A percentile compares a stretch with the other conserved stretches of the same genome.
phyloP scores from a whole-genome alignment of 2,329 filamentous ascomycete genomes.

The Colletotrichum sp. region DNA sequence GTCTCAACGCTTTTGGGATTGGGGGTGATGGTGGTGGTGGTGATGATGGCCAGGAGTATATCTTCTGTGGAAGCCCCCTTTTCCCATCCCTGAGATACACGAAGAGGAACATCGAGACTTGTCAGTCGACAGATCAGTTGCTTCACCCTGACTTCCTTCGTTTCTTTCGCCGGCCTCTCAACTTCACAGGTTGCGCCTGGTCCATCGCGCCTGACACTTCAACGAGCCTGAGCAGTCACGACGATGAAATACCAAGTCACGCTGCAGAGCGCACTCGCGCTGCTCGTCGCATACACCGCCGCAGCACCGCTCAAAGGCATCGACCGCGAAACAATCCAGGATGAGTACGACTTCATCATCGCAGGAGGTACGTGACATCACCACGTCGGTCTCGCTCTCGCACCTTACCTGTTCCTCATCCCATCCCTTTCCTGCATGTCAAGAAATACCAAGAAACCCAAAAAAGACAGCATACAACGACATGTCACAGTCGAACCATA shows the following conservation, averaged over 20 bases:
- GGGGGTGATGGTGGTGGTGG: neutral
- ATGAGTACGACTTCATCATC: conserved; percentile 26
- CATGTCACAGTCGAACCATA: neutral
- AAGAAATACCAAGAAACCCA: neutral
- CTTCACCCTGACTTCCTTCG: rapidly evolving
- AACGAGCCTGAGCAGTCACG: neutral
- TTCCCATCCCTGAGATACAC: too few relatives aligned
- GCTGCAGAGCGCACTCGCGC: conserved; percentile 2
- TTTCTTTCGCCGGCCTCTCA: neutral
- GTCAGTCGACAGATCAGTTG: neutral
- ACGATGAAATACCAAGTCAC: neutral
- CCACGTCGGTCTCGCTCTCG: neutral
- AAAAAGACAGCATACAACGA: too few relatives aligned
- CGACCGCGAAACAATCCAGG: conserved; percentile 15
- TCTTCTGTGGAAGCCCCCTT: neutral
- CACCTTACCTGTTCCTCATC: neutral
- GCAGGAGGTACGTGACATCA: conserved; percentile 15
- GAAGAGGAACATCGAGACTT: neutral
- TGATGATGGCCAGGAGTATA: neutral
- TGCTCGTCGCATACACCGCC: neutral
- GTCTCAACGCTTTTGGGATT: neutral
- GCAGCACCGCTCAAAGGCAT: conserved; percentile 19
- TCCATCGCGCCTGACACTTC: neutral
- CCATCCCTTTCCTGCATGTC: neutral
- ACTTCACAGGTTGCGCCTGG: neutral